Conservation (phyloP, 345 rosid genomes). For the Acer saccharum region DNA sequence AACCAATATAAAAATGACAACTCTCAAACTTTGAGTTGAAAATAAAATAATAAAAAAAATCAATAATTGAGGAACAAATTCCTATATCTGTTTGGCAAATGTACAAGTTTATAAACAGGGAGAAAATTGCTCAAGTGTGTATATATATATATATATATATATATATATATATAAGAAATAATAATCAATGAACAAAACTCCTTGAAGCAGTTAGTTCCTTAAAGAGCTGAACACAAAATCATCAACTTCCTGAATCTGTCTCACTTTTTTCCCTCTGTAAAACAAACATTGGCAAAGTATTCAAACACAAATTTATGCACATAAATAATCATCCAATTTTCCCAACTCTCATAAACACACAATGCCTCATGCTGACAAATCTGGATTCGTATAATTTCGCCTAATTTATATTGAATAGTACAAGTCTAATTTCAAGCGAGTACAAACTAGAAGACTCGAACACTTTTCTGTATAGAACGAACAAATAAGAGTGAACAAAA, state of each 20-base stretch:
- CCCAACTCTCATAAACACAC: not conserved
- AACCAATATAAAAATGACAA: not conserved
- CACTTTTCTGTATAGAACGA: conserved; percentile 12
- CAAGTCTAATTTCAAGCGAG: conserved; percentile 14
- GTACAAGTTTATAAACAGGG: not conserved
- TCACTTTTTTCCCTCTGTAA: not conserved
- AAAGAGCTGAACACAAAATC: not conserved
- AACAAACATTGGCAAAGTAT: not conserved
- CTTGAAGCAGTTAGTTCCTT: not conserved
- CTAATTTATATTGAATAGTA: not conserved
- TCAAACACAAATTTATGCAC: not conserved
- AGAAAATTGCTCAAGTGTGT: no score
- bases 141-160: no score
- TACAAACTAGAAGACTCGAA: conserved; percentile 10
- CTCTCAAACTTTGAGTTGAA: no score
- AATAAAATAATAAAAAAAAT: no score
- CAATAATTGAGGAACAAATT: not conserved
- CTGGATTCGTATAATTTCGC: not conserved
- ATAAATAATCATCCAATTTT: not conserved
- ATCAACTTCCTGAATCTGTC: not conserved
- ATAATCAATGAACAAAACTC: not conserved
- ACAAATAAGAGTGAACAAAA: not conserved
- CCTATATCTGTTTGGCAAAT: not conserved
- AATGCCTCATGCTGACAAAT: no score
- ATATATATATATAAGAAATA: no score